phyloP scores from a whole-genome alignment of 2,329 filamentous ascomycete species.

The Rutstroemia sp. region DNA sequence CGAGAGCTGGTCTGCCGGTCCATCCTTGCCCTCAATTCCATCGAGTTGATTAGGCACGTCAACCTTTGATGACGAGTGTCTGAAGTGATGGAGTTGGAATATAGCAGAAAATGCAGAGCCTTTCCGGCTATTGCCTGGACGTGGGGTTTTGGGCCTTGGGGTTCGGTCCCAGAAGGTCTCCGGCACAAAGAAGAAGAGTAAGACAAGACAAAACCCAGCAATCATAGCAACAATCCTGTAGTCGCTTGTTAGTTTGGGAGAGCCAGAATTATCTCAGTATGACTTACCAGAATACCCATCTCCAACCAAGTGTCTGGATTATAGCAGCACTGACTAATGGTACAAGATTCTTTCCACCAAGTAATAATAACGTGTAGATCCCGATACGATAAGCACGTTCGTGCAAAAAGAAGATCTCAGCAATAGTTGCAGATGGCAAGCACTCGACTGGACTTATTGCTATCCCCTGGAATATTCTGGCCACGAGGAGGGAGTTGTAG shows the following conservation, averaged over 20 bases:
- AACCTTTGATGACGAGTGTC: constrained; percentile 4
- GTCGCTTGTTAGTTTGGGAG: constrained; percentile 19
- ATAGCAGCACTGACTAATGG: constrained; percentile 81
- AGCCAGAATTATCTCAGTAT: neutral
- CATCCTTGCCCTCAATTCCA: neutral
- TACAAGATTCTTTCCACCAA: constrained; percentile 86
- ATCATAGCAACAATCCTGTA: constrained; percentile 73
- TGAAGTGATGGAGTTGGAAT: constrained; percentile 16
- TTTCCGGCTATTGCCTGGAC: constrained; percentile 13
- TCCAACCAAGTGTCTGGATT: constrained; percentile 71
- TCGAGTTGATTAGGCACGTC: neutral
- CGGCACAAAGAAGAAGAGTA: constrained; percentile 85
- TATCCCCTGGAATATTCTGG: constrained; percentile 80
- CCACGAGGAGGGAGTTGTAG: constrained; percentile 71
- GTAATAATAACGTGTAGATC: constrained; percentile 81
- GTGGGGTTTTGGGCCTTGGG: constrained; percentile 36
- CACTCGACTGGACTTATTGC: constrained; percentile 88
- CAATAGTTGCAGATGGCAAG: constrained; percentile 85
- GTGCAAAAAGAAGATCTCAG: constrained; percentile 93
- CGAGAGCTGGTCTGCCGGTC: neutral
- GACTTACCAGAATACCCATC: constrained; percentile 79
- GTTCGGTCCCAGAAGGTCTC: constrained; percentile 95
- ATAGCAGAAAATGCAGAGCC: constrained; percentile 13
- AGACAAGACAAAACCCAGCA: constrained; percentile 58
- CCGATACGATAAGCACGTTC: constrained; percentile 89